These are phyloP conservation scores for Dictyostelium gargantuum DNA, from an alignment of 208 protist genomes.

Conservation along the genomic window DNA sequence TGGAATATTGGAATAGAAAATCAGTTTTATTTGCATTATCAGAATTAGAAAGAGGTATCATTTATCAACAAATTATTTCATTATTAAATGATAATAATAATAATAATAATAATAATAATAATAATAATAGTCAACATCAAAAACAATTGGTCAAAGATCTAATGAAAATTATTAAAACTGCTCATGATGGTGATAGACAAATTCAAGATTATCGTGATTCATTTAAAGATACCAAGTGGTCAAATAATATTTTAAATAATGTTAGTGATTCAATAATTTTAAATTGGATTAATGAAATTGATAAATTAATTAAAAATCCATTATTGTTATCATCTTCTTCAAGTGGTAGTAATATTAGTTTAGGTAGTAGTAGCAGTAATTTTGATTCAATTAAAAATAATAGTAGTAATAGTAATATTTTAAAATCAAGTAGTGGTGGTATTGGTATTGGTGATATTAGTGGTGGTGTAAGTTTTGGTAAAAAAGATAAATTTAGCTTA, in stretches of 20 bases:
- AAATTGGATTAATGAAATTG: not conserved
- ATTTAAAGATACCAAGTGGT: conserved; percentile 20
- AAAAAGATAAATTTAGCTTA: not conserved
- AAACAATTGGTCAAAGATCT: not conserved
- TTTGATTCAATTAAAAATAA: not conserved
- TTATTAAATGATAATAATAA: not conserved
- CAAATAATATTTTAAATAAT: not conserved
- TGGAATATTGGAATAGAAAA: not conserved
- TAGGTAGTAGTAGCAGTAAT: not conserved
- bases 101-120: not conserved
- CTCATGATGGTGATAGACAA: conserved; percentile 60
- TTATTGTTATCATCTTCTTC: not conserved
- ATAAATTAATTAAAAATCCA: not conserved
- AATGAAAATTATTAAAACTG: conserved; percentile 22
- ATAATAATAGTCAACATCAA: not conserved
- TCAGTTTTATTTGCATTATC: conserved; percentile 19
- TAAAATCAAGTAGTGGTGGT: not conserved
- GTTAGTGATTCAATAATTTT: not conserved
- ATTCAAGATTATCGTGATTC: conserved; percentile 12
- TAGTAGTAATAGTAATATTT: not conserved
- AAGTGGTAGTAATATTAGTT: too few relatives aligned
- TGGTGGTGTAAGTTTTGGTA: not conserved
- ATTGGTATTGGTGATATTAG: not conserved
- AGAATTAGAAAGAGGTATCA: conserved; percentile 12
- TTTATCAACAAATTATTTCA: conserved; percentile 4